Base-by-base conservation (phyloP, 1,139 yeast species). In the Lodderomyces jiufengensis region DNA sequence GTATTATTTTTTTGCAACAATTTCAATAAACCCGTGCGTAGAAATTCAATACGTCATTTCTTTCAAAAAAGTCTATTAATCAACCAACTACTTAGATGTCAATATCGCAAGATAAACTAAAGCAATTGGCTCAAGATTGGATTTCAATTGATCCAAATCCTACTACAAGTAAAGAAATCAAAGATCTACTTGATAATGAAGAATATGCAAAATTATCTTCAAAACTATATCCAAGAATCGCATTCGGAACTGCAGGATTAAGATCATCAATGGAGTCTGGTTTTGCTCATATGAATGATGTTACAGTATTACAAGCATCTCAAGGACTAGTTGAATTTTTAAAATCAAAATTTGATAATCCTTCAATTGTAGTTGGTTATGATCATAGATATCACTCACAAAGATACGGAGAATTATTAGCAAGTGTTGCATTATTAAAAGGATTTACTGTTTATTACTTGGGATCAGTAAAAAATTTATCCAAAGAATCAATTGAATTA, bases 201-300 rank as follows among this genome's bases (percentile, higher is more conserved):
- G 55, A 79, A 42, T 61, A 63, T 47, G 59, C 53, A 0, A 76
- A 67, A 33, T 63, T 88, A 31, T 73, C 72, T 33, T 55, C 55
- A 29, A 70, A 85, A 37, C 60, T 81, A 29, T 40, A 65, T n/a
- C 52, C 60, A 3, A 61, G 95, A 34, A 83, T 88, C 26, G 70
- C 79, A n/a, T 88, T 88, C 59, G 97, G 97, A 0, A 88, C 97
- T 0, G 96, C 97, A 2, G 97, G 97, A 0, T 70, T 92, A 36
- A 65, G 98, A 23, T 78, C 95, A 3, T 66, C 73, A 20, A 88
- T 92, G 96, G 88, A 80, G 45, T 87, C 96, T 0, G 97, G 97
- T 0, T 90, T 84, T 55, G 76, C 79, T 35, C 75, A 88, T 47
- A 84, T 92, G 94, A 92, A 92, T 56, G 85, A 84, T 45, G 82